Conservation (phyloP, 768 basidiomycete genomes). For the Agaricus blazei region DNA sequence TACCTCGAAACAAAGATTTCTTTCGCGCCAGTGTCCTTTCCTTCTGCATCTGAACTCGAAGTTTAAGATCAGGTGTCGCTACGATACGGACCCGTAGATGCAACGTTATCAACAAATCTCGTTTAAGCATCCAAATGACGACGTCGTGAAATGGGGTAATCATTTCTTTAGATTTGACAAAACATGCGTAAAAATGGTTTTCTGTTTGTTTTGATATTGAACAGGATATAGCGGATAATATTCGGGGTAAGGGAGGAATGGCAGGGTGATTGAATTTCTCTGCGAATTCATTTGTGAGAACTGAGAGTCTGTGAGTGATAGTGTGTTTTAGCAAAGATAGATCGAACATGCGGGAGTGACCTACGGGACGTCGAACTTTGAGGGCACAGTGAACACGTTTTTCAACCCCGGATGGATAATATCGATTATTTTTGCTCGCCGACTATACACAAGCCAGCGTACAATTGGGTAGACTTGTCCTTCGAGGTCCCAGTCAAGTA, state of each 20-base stretch:
- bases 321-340: background rate
- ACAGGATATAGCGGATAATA: constrained; percentile 73
- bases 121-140: constrained; percentile 87
- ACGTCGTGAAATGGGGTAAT: constrained; percentile 75
- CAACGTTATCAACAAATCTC: constrained; percentile 77
- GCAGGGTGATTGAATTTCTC: constrained; percentile 50
- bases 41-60: constrained; percentile 48
- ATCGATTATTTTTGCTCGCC: constrained; percentile 87
- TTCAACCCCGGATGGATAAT: constrained; percentile 73
- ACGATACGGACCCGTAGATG: constrained; percentile 85
- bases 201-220: constrained; percentile 57
- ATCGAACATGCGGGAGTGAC: constrained; percentile 24
- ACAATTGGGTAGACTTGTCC: constrained; percentile 86
- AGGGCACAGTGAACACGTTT: constrained; percentile 75
- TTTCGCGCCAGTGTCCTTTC: constrained; percentile 31
- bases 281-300: constrained; percentile 57
- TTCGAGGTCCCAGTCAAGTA: constrained; percentile 81
- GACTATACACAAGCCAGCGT: constrained; percentile 86
- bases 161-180: constrained; percentile 63
- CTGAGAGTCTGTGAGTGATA: constrained; percentile 36
- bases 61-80: constrained; percentile 72
- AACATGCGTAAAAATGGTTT: constrained; percentile 76
- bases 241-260: constrained; percentile 65
- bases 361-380: constrained; percentile 56
- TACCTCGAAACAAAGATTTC: constrained; percentile 11